These are phyloP conservation scores for Phytophthora europaea DNA, from an alignment of 352 stramenopile genomes.

Conservation along the genomic window DNA sequence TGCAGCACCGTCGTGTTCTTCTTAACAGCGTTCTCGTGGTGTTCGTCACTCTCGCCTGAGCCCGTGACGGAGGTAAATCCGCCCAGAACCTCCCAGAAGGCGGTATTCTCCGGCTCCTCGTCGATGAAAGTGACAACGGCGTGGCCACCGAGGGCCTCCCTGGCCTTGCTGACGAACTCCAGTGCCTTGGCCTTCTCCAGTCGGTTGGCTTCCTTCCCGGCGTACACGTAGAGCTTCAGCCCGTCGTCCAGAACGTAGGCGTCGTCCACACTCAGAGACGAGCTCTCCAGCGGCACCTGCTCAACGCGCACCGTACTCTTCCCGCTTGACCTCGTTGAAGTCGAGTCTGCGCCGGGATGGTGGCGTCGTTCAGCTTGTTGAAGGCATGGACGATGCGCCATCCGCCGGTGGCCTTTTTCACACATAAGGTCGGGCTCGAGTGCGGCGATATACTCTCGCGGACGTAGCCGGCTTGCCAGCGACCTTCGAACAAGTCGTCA, in stretches of 20 bases:
- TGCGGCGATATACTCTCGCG: too few species aligned
- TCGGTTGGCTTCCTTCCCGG: conserved; percentile 80
- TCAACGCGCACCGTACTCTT: conserved; percentile 89
- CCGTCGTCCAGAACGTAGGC: conserved; percentile 96
- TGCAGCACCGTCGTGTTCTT: conserved; percentile 80
- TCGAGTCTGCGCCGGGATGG: too few species aligned
- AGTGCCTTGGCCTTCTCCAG: conserved; percentile 94
- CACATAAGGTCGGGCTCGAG: too few species aligned
- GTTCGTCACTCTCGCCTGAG: conserved; percentile 69
- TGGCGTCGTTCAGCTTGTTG: too few species aligned
- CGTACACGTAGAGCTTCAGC: conserved; percentile 93
- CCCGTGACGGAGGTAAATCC: conserved; percentile 82
- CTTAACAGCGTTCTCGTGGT: conserved; percentile 66
- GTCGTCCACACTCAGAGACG: conserved; percentile 94
- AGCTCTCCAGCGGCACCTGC: conserved; percentile 85
- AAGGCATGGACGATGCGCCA: too few species aligned
- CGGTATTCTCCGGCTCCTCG: conserved; percentile 88
- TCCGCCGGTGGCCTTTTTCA: too few species aligned
- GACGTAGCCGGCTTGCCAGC: too few species aligned
- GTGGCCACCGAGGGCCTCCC: conserved; percentile 81
- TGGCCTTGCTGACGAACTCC: conserved; percentile 90
- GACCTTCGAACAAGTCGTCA: too few species aligned
- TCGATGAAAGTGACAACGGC: conserved; percentile 91
- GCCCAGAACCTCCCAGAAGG: conserved; percentile 94
- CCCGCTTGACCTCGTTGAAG: too few species aligned